These are phyloP conservation scores for Magnusiomyces suaveolens DNA, from an alignment of 1,139 yeast genomes.

Conservation along the genomic window DNA sequence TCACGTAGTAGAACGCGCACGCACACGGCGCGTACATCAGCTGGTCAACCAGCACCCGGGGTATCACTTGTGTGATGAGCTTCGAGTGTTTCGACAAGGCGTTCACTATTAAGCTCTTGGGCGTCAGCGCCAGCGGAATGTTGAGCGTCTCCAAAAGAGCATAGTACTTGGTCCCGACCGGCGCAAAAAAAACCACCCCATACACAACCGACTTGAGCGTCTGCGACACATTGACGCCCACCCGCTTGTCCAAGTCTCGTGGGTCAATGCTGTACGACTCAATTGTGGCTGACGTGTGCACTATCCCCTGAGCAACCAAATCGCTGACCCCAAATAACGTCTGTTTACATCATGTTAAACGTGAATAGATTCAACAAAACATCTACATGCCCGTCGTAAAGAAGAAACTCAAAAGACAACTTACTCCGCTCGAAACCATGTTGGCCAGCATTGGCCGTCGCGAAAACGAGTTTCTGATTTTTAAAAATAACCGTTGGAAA, in stretches of 20 bases:
- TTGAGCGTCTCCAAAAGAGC: constrained; percentile 43
- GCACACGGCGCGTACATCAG: constrained; percentile 57
- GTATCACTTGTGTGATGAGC: constrained; percentile 32
- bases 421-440: neutral
- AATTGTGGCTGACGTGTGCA: neutral
- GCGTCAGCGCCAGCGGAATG: constrained; percentile 8
- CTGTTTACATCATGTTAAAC: no score
- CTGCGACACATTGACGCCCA: constrained; percentile 31
- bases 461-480: no score
- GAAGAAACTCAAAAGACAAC: no score
- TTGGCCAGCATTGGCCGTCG: neutral
- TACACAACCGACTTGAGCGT: constrained; percentile 59
- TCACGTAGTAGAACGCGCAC: constrained; percentile 42
- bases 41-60: constrained; percentile 64
- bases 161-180: constrained; percentile 64
- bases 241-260: neutral
- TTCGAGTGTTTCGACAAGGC: neutral
- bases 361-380: neutral
- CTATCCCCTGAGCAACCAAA: neutral
- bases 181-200: constrained; percentile 71
- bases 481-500: no score
- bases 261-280: no score
- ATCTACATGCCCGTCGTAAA: no score
- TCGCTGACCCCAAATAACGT: neutral
- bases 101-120: constrained; percentile 29